A percentile compares a stretch with the other conserved stretches of the same genome.
Evolutionary conservation across 345 rosid genomes (phyloP).

Genomic region (Dimocarpus longan): DNA sequence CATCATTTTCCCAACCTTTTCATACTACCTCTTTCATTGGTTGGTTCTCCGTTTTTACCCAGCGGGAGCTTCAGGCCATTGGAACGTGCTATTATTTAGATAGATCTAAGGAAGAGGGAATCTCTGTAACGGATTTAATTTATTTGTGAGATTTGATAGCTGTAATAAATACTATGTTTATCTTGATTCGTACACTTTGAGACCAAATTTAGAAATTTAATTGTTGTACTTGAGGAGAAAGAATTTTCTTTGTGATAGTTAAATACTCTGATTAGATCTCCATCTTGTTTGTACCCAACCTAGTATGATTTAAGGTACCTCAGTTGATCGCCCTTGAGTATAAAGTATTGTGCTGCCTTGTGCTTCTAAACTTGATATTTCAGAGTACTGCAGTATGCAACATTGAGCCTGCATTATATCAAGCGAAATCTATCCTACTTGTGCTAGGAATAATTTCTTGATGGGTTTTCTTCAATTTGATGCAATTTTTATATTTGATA

Average conservation of each 20-base stretch:
- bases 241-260: background rate
- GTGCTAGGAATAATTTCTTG: no score
- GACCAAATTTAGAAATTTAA: slow-evolving; percentile 7
- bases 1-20: background rate
- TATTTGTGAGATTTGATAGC: slow-evolving; percentile 19
- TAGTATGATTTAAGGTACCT: background rate
- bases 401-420: no score
- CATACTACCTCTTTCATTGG: background rate
- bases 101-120: slow-evolving; percentile 6
- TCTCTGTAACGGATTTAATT: slow-evolving; percentile 24
- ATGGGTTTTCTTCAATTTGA: background rate
- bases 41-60: background rate
- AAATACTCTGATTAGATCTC: background rate
- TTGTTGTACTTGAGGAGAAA: background rate
- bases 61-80: slow-evolving; percentile 24
- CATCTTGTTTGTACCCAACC: background rate
- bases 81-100: slow-evolving; percentile 9
- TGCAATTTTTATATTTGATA: background rate
- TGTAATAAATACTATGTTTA: slow-evolving; percentile 15
- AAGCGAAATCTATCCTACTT: no score
- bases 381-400: no score
- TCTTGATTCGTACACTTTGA: background rate
- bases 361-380: no score
- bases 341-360: no score
- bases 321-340: background rate